Evolutionary conservation across 192 early-diverging fungal species (phyloP).

Genomic region (Cetraspora pellucida): DNA sequence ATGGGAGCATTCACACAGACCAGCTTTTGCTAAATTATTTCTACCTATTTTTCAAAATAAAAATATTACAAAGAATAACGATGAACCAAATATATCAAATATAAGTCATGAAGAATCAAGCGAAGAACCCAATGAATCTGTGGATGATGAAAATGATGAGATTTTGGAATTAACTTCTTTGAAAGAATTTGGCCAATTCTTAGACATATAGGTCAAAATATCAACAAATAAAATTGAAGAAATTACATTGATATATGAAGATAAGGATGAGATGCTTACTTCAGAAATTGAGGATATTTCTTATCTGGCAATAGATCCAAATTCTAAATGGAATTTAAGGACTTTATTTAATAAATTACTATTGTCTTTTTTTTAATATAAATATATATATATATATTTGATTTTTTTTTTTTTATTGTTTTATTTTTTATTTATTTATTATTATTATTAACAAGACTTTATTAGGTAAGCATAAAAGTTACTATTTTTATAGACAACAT

Average conservation of each 20-base stretch:
- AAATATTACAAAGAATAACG: neutral
- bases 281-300: neutral
- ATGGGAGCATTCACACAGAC: neutral
- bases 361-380: conserved; percentile 5
- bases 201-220: neutral
- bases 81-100: too few species aligned
- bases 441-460: too few species aligned
- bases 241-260: neutral
- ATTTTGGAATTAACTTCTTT: too few species aligned
- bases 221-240: too few species aligned
- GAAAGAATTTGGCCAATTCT: conserved; percentile 20
- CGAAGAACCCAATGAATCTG: too few species aligned
- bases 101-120: too few species aligned
- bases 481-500: too few species aligned
- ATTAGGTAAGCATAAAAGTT: too few species aligned
- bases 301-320: neutral
- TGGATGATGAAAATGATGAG: too few species aligned
- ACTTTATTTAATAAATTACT: conserved; percentile 9
- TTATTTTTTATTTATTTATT: too few species aligned
- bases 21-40: neutral
- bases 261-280: neutral
- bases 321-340: conserved; percentile 5
- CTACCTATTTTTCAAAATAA: neutral
- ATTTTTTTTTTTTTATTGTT: too few species aligned
- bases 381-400: too few species aligned